Evolutionary conservation across 2,329 filamentous ascomycete species (phyloP).

Genomic region (Claviceps sp.): DNA sequence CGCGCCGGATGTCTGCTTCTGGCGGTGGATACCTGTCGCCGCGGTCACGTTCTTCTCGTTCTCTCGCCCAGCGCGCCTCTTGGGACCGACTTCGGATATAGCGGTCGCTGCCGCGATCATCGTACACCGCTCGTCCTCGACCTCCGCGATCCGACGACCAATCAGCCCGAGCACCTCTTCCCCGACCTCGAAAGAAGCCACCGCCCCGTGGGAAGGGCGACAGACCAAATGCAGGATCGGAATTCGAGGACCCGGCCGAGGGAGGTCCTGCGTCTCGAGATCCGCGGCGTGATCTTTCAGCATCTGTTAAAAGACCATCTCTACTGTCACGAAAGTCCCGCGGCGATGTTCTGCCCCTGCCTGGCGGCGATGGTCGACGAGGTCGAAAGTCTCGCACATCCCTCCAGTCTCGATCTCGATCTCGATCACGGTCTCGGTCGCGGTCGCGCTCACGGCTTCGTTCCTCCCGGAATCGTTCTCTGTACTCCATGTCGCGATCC

Average conservation of each 20-base stretch:
- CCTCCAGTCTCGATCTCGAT: slow-evolving; percentile 35
- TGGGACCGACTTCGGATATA: slow-evolving; percentile 55
- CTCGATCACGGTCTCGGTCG: slow-evolving; percentile 36
- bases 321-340: slow-evolving; percentile 50
- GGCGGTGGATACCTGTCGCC: slow-evolving; percentile 26
- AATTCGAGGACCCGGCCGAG: slow-evolving; percentile 57
- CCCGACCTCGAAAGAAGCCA: slow-evolving; percentile 41
- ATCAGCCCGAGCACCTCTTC: slow-evolving; percentile 29
- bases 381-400: slow-evolving; percentile 24
- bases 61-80: slow-evolving; percentile 45
- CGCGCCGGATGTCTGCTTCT: slow-evolving; percentile 27
- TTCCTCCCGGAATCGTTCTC: slow-evolving; percentile 5
- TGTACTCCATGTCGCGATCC: slow-evolving; percentile 4
- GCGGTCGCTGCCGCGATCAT: slow-evolving; percentile 43
- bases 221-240: slow-evolving; percentile 47
- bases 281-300: slow-evolving; percentile 51
- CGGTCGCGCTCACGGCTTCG: slow-evolving; percentile 43
- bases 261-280: slow-evolving; percentile 58
- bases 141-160: slow-evolving; percentile 35
- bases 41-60: slow-evolving; percentile 41
- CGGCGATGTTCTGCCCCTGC: slow-evolving; percentile 50
- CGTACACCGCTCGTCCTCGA: slow-evolving; percentile 43
- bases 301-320: slow-evolving; percentile 50
- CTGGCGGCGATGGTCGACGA: slow-evolving; percentile 46
- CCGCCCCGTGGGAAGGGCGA: slow-evolving; percentile 40